phyloP scores from a whole-genome alignment of 2,329 filamentous ascomycete species.

The Capronia coronata region DNA sequence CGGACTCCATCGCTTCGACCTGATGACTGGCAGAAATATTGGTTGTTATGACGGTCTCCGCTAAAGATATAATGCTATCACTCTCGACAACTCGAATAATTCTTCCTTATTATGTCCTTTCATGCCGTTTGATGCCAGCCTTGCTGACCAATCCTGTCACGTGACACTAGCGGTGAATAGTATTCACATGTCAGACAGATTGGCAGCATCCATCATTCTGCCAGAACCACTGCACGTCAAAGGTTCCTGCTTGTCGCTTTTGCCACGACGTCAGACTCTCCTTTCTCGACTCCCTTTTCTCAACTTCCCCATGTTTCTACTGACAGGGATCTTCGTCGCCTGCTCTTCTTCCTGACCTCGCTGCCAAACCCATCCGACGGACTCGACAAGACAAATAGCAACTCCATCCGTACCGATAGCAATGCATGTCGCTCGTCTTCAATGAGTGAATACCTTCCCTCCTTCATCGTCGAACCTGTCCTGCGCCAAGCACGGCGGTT shows the following conservation, averaged over 20 bases:
- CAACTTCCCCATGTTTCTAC: constrained; percentile 8
- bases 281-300: constrained; percentile 2
- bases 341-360: constrained; percentile 1
- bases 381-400: not conserved
- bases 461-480: constrained; percentile 40
- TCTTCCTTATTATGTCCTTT: not conserved
- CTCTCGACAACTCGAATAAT: not conserved
- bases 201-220: too few relatives aligned
- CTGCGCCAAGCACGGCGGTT: constrained; percentile 40
- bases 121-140: constrained; percentile 3
- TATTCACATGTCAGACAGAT: constrained; percentile 7
- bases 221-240: too few relatives aligned
- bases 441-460: constrained; percentile 43
- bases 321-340: not conserved
- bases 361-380: not conserved
- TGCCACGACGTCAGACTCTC: constrained; percentile 7
- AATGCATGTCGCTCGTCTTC: constrained; percentile 18
- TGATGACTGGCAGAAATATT: too few relatives aligned
- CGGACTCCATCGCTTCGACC: too few relatives aligned
- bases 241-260: too few relatives aligned
- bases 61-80: too few relatives aligned
- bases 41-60: too few relatives aligned
- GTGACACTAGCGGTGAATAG: not conserved
- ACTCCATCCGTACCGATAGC: constrained; percentile 1
- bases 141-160: constrained; percentile 5